Evolutionary conservation across 1,284 basidiomycete genomes (phyloP), one percentile per base, ranked within the genome.

Genomic region (Heterobasidion irregulare): DNA sequence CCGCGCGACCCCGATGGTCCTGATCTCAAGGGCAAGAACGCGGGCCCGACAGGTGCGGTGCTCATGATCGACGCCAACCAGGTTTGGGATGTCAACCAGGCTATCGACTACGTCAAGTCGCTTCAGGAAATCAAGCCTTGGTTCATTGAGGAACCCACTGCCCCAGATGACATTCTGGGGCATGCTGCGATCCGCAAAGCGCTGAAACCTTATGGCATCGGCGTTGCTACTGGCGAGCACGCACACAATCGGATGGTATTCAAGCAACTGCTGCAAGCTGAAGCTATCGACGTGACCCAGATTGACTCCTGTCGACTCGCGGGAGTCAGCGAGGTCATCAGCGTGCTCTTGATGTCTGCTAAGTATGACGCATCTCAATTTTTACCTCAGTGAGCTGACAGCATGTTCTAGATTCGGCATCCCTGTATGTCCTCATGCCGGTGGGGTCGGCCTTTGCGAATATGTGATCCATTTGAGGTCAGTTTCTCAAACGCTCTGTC

Each of bases 31-130:
- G 90, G 87, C 12, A 98, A 98, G 80, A 97, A 98, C 63, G 94
- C 94, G 6, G 93, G 94, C 9, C 92, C 93, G 2, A 93, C 94
- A 0, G 94, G 95, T 12, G 84, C 87, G 51, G 94, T 97, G 26
- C 76, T 97, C 58, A 98, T 98, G 94, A 92, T 98, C 60, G 94
- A 98, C 69, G 90, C 94, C 51, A 98, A 98, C 73, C 94, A 95
- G 71, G 92, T 98, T 18, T 98, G 94, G 94, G 94, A 97, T 64
- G 95, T 98, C 16, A 78, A 85, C 46, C 82, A 95, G 70, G 94
- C 94, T 3, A 89, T 97, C 65, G 90, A 95, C 54, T 97, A 95
- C 70, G 91, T 96, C 62, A 84, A 84, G 65, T 78, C 83, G 59
- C 77, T 98, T 41, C 79, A 82, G 63, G 81, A 83, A 56, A 83